These are phyloP conservation scores for Trichocladium uniseriatum DNA, from an alignment of 495 filamentous ascomycete genomes.

Conservation along the genomic window DNA sequence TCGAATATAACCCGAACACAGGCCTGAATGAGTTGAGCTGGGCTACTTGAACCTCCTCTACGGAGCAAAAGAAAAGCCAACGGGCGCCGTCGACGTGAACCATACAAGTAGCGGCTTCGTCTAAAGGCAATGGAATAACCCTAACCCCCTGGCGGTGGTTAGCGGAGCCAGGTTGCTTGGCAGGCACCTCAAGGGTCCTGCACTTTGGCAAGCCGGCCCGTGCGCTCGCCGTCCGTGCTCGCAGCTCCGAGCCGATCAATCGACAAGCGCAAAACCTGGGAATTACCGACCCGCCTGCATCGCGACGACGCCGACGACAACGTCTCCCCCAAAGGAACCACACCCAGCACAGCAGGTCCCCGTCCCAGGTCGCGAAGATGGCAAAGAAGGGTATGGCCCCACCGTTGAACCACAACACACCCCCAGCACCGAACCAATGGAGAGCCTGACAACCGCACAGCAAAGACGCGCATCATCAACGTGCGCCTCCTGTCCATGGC, in stretches of 20 bases:
- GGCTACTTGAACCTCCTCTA: too few relatives aligned
- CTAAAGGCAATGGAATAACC: too few relatives aligned
- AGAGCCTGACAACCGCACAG: slow-evolving; percentile 35
- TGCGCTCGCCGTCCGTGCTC: background rate
- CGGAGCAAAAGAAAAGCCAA: too few relatives aligned
- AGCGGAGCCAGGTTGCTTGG: too few relatives aligned
- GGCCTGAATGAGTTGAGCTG: too few relatives aligned
- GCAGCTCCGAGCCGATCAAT: background rate
- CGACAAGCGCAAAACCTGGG: slow-evolving; percentile 7
- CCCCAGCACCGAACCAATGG: background rate
- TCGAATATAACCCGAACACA: too few relatives aligned
- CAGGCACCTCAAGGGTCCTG: too few relatives aligned
- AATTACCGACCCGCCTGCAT: background rate
- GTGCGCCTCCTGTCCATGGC: slow-evolving; percentile 98
- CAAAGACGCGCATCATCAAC: slow-evolving; percentile 81
- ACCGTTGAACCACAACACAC: background rate
- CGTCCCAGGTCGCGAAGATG: slow-evolving; percentile 37
- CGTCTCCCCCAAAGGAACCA: slow-evolving; percentile 27
- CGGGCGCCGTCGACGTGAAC: too few relatives aligned
- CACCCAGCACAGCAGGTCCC: background rate
- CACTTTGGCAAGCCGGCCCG: background rate
- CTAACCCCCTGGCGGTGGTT: too few relatives aligned
- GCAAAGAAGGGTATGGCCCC: slow-evolving; percentile 43
- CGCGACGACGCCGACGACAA: slow-evolving; percentile 6
- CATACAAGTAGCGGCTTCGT: too few relatives aligned